Percentiles rank a stretch among this genome's conserved stretches.
phyloP scores from a whole-genome alignment of 768 basidiomycete species.

The Tremella fuciformis region DNA sequence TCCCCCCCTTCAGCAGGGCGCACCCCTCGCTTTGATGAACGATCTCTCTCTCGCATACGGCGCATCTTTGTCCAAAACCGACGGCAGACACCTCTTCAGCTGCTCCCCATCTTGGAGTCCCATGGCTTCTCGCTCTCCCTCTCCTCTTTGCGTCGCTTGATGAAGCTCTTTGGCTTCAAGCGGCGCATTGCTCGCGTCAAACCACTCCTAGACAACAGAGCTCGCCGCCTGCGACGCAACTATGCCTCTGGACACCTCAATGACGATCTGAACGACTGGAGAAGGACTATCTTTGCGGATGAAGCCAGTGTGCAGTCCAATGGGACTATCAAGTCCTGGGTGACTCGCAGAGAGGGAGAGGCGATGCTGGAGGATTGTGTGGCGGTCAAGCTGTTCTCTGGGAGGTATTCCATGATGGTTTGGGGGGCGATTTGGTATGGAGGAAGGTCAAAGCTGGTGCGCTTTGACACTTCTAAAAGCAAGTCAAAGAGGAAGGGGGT shows the following conservation, averaged over 20 bases:
- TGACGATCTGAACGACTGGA: slow-evolving; percentile 11
- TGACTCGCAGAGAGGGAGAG: slow-evolving; percentile 11
- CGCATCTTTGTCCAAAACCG: not conserved
- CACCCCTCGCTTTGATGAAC: not conserved
- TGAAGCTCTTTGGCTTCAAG: slow-evolving; percentile 7
- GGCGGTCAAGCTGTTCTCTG: slow-evolving; percentile 4
- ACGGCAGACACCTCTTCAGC: not conserved
- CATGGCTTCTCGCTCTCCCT: slow-evolving; percentile 3
- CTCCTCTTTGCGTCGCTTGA: slow-evolving; percentile 1
- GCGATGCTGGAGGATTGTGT: slow-evolving; percentile 11
- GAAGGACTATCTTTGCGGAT: slow-evolving; percentile 9
- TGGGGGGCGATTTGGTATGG: slow-evolving; percentile 20
- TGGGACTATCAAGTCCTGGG: slow-evolving; percentile 9
- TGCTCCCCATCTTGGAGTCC: not conserved
- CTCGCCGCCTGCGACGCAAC: not conserved
- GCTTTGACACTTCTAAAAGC: slow-evolving; percentile 9
- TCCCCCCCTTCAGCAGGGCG: not conserved
- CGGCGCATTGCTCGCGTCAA: slow-evolving; percentile 14
- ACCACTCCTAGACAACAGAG: slow-evolving; percentile 5
- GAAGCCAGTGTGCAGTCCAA: slow-evolving; percentile 8
- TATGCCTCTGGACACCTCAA: slow-evolving; percentile 3
- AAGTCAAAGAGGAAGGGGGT: slow-evolving; percentile 12
- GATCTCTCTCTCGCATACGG: not conserved
- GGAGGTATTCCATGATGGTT: slow-evolving; percentile 11
- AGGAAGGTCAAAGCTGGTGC: slow-evolving; percentile 11